Conservation (phyloP, 1,139 yeast genomes). For the Sugiyamaella castrensis region DNA sequence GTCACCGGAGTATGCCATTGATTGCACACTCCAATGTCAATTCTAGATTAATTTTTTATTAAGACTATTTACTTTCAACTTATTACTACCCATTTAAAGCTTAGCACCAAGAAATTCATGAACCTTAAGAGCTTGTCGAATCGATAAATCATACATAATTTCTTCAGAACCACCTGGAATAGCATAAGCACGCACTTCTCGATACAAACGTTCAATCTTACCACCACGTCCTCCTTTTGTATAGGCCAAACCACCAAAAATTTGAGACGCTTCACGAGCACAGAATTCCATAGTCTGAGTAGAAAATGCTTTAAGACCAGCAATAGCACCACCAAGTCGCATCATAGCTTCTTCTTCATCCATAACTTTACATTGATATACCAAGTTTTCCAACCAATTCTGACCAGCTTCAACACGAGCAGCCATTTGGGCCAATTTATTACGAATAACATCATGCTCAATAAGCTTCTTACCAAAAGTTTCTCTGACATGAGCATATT, state of each 20-base stretch:
- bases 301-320: constrained; percentile 44
- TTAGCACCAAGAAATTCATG: constrained; percentile 42
- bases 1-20: too few species aligned
- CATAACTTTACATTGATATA: constrained; percentile 39
- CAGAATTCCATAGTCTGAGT: constrained; percentile 44
- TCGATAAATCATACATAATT: constrained; percentile 44
- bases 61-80: not conserved
- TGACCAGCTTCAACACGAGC: constrained; percentile 41
- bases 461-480: constrained; percentile 44
- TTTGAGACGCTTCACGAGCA: constrained; percentile 46
- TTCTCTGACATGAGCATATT: constrained; percentile 43
- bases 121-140: constrained; percentile 42
- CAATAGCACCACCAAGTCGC: constrained; percentile 46
- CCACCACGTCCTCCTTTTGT: constrained; percentile 46
- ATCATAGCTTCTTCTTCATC: constrained; percentile 41
- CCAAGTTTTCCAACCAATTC: constrained; percentile 39
- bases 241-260: constrained; percentile 46
- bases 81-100: constrained; percentile 27
- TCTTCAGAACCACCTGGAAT: constrained; percentile 48
- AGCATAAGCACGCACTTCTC: constrained; percentile 45
- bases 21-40: too few species aligned
- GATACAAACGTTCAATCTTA: constrained; percentile 43
- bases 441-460: constrained; percentile 44
- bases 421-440: constrained; percentile 46
- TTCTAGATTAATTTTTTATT: not conserved